Base-by-base conservation (phyloP, 1,284 basidiomycete genomes). In the Mycena citricolor region DNA sequence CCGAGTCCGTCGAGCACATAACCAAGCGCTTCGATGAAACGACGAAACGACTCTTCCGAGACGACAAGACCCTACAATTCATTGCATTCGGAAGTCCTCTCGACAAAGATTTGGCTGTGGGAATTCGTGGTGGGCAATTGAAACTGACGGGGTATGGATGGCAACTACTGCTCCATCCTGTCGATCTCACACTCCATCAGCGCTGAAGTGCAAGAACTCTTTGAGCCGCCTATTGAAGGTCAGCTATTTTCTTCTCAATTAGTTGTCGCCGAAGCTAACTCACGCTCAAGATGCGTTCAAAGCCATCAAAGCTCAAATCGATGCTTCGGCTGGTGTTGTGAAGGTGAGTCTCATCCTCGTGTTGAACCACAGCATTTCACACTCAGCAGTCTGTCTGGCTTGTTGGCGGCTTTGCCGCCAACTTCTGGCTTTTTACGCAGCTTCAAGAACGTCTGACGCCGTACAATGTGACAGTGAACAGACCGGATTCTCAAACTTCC, bases 401-500 rank as follows among this genome's bases (percentile, higher is more conserved):
- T 21, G 86, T 89, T 5, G 86, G 86, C 57, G 86, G 86, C 28
- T 89, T 87, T 53, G 86, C 86, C 3, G 84, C 85, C 1, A 86
- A 82, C 51, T 81, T 83, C 1, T 88, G 85, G 83, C 67, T 88
- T 13, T 88, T 86, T 62, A 71, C 68, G 23, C 85, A 88, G 59
- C 69, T 88, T 5, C 81, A 85, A 65, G 79, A 81, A 47, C 77
- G 77, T 21, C 73, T 88, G 8, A 64, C 66, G 3, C 69, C 73
- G 1, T 65, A 74, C 37, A 68, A 70, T 22, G 71, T 88, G 44
- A 73, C 72, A 4, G 81, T 89, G 50, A 85, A 78, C 59, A 67
- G 85, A 39, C 86, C 86, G 10, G 86, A 89, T 55, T 81, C 76
- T 42, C 84, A 87, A 60, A 88, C 85, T n/a, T n/a, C n/a, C n/a